Conservation (phyloP, 2,329 filamentous ascomycete genomes). For the Ophiosphaerella narmari region DNA sequence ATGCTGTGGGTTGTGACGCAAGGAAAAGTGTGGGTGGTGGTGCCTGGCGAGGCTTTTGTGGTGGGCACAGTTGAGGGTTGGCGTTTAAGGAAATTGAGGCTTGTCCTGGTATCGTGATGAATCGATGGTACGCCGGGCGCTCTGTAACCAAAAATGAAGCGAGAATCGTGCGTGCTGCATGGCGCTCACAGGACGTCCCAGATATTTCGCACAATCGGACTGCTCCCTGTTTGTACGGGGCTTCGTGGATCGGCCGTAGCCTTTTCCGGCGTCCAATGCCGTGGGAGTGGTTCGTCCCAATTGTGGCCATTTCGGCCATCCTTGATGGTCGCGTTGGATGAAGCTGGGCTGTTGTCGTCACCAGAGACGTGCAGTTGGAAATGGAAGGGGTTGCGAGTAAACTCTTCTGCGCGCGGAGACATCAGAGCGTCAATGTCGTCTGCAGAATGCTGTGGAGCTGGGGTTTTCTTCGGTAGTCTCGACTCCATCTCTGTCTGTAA, state of each 20-base stretch:
- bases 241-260: slow-evolving; percentile 71
- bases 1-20: slow-evolving; percentile 4
- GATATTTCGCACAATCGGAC: slow-evolving; percentile 77
- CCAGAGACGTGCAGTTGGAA: slow-evolving; percentile 32
- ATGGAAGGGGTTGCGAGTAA: slow-evolving; percentile 61
- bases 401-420: slow-evolving; percentile 73
- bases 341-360: slow-evolving; percentile 36
- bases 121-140: neutral
- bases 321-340: slow-evolving; percentile 39
- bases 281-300: slow-evolving; percentile 31
- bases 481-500: slow-evolving; percentile 48
- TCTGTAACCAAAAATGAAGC: neutral
- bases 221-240: slow-evolving; percentile 73
- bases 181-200: slow-evolving; percentile 70
- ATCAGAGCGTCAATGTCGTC: slow-evolving; percentile 61
- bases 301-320: slow-evolving; percentile 32
- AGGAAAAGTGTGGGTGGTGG: slow-evolving; percentile 4
- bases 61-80: neutral
- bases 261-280: slow-evolving; percentile 58
- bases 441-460: slow-evolving; percentile 31
- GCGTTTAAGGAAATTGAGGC: neutral
- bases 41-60: neutral
- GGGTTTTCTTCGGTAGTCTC: slow-evolving; percentile 35
- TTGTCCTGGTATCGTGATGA: neutral
- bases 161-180: neutral